phyloP scores from a whole-genome alignment of 2,329 filamentous ascomycete genomes.

The Rasamsonia emersonii region DNA sequence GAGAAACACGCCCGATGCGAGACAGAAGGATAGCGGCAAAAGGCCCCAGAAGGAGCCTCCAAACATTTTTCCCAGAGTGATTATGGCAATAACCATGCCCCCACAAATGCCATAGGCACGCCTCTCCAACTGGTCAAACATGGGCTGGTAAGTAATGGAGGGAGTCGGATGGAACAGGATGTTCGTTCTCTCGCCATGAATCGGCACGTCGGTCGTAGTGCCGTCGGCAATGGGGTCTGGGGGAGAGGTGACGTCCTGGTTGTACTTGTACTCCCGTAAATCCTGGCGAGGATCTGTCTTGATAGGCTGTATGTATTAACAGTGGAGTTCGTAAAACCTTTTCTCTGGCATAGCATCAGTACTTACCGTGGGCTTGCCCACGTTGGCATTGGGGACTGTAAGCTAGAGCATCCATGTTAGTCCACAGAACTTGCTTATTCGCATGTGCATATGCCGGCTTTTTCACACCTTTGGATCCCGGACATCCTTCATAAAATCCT shows the following conservation, averaged over 20 bases:
- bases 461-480: slow-evolving; percentile 66
- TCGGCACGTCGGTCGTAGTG: slow-evolving; percentile 85
- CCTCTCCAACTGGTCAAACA: slow-evolving; percentile 68
- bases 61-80: slow-evolving; percentile 70
- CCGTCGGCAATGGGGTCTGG: slow-evolving; percentile 77
- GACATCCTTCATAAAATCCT: slow-evolving; percentile 59
- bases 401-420: slow-evolving; percentile 40
- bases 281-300: slow-evolving; percentile 64
- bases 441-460: slow-evolving; percentile 8
- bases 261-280: slow-evolving; percentile 69
- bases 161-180: slow-evolving; percentile 93
- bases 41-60: slow-evolving; percentile 70
- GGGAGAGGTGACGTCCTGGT: slow-evolving; percentile 83
- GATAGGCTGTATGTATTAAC: slow-evolving; percentile 40
- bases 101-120: slow-evolving; percentile 62
- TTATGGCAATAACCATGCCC: slow-evolving; percentile 62
- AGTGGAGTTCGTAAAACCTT: slow-evolving; percentile 5
- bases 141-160: slow-evolving; percentile 79
- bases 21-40: slow-evolving; percentile 61
- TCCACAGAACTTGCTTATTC: not conserved
- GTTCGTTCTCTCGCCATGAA: slow-evolving; percentile 93
- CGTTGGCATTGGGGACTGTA: slow-evolving; percentile 81
- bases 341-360: not conserved
- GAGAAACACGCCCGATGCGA: slow-evolving; percentile 71
- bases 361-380: slow-evolving; percentile 60